Conservation (phyloP, 306 rosid species). For the Calophaca sinica region DNA sequence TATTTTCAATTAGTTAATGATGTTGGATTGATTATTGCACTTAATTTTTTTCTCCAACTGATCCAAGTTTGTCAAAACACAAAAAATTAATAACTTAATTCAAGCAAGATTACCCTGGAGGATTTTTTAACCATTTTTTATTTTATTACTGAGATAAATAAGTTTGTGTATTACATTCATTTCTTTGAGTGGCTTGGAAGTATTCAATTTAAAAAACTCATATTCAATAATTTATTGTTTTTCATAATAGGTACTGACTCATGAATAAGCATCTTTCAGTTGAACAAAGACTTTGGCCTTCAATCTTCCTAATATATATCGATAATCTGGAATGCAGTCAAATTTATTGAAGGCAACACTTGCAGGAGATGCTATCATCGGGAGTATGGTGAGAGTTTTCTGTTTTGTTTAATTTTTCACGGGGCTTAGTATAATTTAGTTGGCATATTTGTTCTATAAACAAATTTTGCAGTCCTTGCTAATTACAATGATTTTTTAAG, state of each 20-base stretch:
- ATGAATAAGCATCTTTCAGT: slow-evolving; percentile 8
- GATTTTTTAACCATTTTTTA: background rate
- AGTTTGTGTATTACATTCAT: background rate
- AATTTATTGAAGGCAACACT: slow-evolving; percentile 78
- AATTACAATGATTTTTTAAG: background rate
- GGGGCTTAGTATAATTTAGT: background rate
- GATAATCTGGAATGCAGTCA: slow-evolving; percentile 46
- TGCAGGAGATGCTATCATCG: slow-evolving; percentile 74
- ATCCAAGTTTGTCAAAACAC: background rate
- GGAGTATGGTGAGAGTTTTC: slow-evolving; percentile 59
- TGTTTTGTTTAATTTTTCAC: background rate
- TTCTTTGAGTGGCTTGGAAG: background rate
- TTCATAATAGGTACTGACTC: background rate
- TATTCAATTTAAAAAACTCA: background rate
- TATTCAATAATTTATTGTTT: slow-evolving; percentile 2
- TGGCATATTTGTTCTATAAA: background rate
- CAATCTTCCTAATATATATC: slow-evolving; percentile 9
- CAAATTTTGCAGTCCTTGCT: background rate
- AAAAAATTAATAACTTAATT: background rate
- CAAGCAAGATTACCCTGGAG: background rate
- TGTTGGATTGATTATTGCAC: background rate
- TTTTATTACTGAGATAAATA: background rate
- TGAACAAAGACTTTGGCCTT: slow-evolving; percentile 18
- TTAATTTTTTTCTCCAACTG: background rate
- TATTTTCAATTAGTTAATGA: background rate